Evolutionary conservation across 768 basidiomycete species (phyloP).

Genomic region (Scleroderma citrinum): DNA sequence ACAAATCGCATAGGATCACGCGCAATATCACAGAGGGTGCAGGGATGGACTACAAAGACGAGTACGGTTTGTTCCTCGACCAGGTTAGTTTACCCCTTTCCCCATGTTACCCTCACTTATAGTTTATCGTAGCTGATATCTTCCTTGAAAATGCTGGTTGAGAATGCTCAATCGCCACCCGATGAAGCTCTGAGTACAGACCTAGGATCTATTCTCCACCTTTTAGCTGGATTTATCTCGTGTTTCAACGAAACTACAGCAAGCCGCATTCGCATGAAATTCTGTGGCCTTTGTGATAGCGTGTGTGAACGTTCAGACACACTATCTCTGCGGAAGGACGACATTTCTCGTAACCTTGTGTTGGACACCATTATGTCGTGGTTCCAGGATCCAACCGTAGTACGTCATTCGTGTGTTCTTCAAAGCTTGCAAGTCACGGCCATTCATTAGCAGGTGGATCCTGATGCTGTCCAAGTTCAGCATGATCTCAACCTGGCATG

Average conservation of each 20-base stretch:
- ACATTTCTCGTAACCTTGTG: slow-evolving; percentile 57
- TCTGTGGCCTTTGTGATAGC: slow-evolving; percentile 65
- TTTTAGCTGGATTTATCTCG: slow-evolving; percentile 60
- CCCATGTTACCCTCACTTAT: slow-evolving; percentile 8
- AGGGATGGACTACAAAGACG: slow-evolving; percentile 34
- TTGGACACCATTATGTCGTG: slow-evolving; percentile 77
- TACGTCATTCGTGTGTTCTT: slow-evolving; percentile 27
- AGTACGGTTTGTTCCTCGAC: slow-evolving; percentile 54
- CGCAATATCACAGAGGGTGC: slow-evolving; percentile 45
- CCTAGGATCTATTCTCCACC: slow-evolving; percentile 51
- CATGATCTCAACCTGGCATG: slow-evolving; percentile 70
- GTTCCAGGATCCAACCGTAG: slow-evolving; percentile 53
- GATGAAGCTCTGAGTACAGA: slow-evolving; percentile 62
- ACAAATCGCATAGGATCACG: slow-evolving; percentile 37
- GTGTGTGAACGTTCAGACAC: slow-evolving; percentile 58
- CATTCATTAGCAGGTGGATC: slow-evolving; percentile 30
- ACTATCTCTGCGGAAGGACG: slow-evolving; percentile 63
- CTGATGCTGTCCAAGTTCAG: slow-evolving; percentile 34
- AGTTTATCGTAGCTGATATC: slow-evolving; percentile 51
- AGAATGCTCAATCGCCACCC: slow-evolving; percentile 52
- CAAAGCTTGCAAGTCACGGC: slow-evolving; percentile 1
- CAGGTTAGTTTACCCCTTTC: slow-evolving; percentile 44
- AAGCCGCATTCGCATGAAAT: slow-evolving; percentile 67
- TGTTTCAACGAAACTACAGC: slow-evolving; percentile 50
- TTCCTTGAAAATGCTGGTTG: slow-evolving; percentile 73